phyloP scores from a whole-genome alignment of 331 rosid species.

The Quercus tomentella region DNA sequence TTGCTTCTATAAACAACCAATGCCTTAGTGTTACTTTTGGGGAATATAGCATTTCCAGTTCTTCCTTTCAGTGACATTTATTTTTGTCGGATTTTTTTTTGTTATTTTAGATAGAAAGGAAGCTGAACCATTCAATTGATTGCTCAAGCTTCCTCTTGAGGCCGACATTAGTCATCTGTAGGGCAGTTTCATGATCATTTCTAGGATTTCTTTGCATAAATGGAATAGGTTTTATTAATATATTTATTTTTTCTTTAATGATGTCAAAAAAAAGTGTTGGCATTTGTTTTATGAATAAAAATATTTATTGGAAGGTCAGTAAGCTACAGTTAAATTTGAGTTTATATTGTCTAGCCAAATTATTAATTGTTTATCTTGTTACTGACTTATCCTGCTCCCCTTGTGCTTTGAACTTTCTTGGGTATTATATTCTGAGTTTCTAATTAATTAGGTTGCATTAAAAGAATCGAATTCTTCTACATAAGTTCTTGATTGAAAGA shows the following conservation, averaged over 20 bases:
- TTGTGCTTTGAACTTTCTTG: not conserved
- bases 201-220: not conserved
- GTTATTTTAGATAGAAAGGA: not conserved
- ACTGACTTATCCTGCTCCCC: not conserved
- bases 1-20: constrained; percentile 4
- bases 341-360: not conserved
- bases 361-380: not conserved
- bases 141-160: not conserved
- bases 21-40: not conserved
- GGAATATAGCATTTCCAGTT: constrained; percentile 3
- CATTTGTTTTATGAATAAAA: not conserved
- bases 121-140: not conserved
- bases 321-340: not conserved
- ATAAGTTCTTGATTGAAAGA: not conserved
- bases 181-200: constrained; percentile 2
- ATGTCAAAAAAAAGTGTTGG: not conserved
- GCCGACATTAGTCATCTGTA: not conserved
- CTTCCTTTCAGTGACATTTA: not conserved
- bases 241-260: not conserved
- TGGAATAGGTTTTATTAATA: not conserved
- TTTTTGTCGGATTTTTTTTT: not conserved
- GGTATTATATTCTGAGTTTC: not conserved
- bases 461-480: not conserved
- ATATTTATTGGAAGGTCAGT: not conserved
- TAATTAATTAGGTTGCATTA: not conserved